Conservation (phyloP, 106 monocot genomes). For the Vanilla planifolia region DNA sequence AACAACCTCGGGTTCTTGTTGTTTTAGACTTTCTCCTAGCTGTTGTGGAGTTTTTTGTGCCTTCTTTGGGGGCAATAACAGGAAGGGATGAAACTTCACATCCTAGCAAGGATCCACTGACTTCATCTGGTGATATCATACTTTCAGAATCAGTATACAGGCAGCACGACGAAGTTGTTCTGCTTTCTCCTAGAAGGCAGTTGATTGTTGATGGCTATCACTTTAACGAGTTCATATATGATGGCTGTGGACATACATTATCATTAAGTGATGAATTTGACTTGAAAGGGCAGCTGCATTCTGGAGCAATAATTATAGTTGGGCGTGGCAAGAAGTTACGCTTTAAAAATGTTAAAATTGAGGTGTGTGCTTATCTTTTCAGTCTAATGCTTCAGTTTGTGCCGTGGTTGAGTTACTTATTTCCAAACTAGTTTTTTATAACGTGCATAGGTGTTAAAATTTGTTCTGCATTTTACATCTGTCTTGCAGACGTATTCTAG, state of each 20-base stretch:
- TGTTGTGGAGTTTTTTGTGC: conserved; percentile 89
- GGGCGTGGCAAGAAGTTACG: conserved; percentile 81
- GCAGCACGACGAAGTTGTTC: conserved; percentile 52
- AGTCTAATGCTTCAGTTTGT: too few species aligned
- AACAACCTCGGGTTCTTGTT: conserved; percentile 87
- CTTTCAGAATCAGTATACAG: conserved; percentile 49
- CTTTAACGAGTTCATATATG: conserved; percentile 72
- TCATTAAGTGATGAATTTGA: conserved; percentile 65
- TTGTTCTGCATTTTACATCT: too few species aligned
- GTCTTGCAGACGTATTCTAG: too few species aligned
- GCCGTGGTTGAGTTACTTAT: too few species aligned
- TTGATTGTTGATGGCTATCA: conserved; percentile 79
- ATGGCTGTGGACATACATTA: conserved; percentile 83
- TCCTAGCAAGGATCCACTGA: conserved; percentile 79
- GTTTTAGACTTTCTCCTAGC: conserved; percentile 92
- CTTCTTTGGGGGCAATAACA: conserved; percentile 61
- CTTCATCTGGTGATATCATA: conserved; percentile 55
- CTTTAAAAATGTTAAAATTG: conserved; percentile 95
- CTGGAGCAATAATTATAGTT: conserved; percentile 61
- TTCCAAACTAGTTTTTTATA: too few species aligned
- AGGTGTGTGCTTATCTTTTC: conserved; percentile 33
- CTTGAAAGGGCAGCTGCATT: conserved; percentile 25
- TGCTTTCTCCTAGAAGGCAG: conserved; percentile 70
- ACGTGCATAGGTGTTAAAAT: too few species aligned
- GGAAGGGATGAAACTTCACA: conserved; percentile 75